Evolutionary conservation across 2,329 filamentous ascomycete genomes (phyloP).

Genomic region (Fusarium succisae): DNA sequence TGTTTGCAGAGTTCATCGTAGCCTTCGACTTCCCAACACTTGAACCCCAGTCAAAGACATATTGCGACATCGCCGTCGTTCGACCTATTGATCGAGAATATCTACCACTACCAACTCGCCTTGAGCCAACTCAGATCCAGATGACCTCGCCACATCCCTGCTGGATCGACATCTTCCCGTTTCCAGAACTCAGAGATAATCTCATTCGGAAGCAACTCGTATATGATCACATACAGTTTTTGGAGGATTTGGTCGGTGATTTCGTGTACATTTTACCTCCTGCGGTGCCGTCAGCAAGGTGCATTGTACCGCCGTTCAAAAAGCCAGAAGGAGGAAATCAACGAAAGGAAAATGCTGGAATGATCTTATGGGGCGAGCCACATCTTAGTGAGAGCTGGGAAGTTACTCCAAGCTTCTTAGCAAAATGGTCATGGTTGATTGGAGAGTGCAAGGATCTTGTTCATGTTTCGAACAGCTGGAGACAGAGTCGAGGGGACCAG

Average conservation of each 20-base stretch:
- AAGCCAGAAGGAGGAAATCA: neutral
- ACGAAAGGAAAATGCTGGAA: neutral
- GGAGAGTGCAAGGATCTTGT: conserved; percentile 11
- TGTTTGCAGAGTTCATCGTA: neutral
- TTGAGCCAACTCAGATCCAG: conserved; percentile 28
- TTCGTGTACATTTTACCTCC: neutral
- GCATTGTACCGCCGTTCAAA: neutral
- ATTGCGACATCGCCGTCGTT: neutral
- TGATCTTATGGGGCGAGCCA: conserved; percentile 27
- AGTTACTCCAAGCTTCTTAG: neutral
- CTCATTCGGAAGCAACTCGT: conserved; percentile 7
- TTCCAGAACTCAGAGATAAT: conserved; percentile 25
- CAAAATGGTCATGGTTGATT: conserved; percentile 14
- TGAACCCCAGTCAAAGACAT: neutral
- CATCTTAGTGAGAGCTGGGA: conserved; percentile 20
- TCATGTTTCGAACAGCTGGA: conserved; percentile 4
- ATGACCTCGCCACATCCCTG: conserved; percentile 25
- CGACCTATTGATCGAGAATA: neutral
- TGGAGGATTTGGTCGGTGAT: conserved; percentile 14
- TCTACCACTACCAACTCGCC: conserved; percentile 3
- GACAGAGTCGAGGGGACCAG: conserved; percentile 2
- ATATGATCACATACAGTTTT: conserved; percentile 20
- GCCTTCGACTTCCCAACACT: neutral
- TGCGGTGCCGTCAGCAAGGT: neutral
- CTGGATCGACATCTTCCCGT: conserved; percentile 28